Evolutionary conservation across 805 yeast genomes (phyloP), one percentile per base, ranked within the genome.

Genomic region (Zygoascus tannicola): DNA sequence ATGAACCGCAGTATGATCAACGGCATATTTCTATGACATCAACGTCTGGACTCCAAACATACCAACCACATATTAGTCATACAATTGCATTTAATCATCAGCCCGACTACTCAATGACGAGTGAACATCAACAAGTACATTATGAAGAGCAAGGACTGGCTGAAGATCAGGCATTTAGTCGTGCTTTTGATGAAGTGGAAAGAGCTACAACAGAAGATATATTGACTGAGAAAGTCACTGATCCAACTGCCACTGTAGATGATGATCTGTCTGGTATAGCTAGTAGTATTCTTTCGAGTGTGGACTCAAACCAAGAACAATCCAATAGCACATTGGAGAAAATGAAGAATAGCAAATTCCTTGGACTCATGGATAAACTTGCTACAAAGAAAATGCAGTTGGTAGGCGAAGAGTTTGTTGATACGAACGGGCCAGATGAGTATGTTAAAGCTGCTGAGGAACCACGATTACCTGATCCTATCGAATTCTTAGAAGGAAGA

Each of bases 361-460:
- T 56, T 52, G 49, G 46, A 16, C 51, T 56, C 15, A 56, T 56
- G 60, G 44, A 52, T 23, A 44, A 53, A 21, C 42, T 56, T n/a
- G 47, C 56, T 21, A 47, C 50, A 33, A 50, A 52, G 42, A 36
- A 50, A n/a, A 53, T 52, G 19, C 40, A 35, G 8, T 32, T 55
- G 10, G 55, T 54, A 4, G 58, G 54, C 2, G 49, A 50, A n/a
- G 50, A 53, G 41, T 51, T 55, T 38, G 57, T 55, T 5, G 54
- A 54, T 28, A 32, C 22, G 23, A 39, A 42, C 2, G 56, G 56
- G 30, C n/a, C n/a, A n/a, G n/a, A n/a, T n/a, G n/a, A n/a, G n/a
- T n/a, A n/a, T n/a, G 26, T 16, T 7, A 18, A 35, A 18, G 32
- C 21, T 20, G 18, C 32, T 16, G 14, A 3, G 16, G 35, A 19